Conservation (phyloP, 2,329 filamentous ascomycete genomes). For the Fusarium protoensiforme region DNA sequence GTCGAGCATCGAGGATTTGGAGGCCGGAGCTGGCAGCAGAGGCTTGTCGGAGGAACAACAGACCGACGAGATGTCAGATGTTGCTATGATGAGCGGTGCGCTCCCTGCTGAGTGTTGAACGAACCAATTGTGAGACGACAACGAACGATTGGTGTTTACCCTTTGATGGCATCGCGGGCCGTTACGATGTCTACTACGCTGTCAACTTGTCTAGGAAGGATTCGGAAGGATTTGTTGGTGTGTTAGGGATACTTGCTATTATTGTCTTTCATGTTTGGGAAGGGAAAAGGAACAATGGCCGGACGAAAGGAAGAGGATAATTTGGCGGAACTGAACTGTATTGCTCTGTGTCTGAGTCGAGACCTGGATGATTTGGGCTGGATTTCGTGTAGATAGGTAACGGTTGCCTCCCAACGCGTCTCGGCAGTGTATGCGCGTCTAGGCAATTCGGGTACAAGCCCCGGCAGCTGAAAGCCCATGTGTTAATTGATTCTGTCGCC, state of each 20-base stretch:
- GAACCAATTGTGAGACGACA: not conserved
- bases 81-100: conserved; percentile 36
- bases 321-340: not conserved
- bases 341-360: not conserved
- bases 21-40: conserved; percentile 46
- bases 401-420: conserved; percentile 2
- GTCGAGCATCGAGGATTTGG: conserved; percentile 57
- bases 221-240: not conserved
- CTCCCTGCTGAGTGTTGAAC: conserved; percentile 33
- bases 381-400: not conserved
- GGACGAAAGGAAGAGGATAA: not conserved
- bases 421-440: not conserved
- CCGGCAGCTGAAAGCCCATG: not conserved
- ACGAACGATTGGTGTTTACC: not conserved
- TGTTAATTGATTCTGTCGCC: not conserved
- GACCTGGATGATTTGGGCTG: not conserved
- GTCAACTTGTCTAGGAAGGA: not conserved
- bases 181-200: not conserved
- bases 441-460: not conserved
- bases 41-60: conserved; percentile 29
- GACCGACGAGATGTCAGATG: conserved; percentile 16
- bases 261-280: not conserved
- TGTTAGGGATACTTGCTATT: conserved; percentile 6
- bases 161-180: not conserved
- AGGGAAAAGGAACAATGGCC: conserved; percentile 13